These are phyloP conservation scores for Zymoseptoria brevis DNA, from an alignment of 2,329 filamentous ascomycete genomes.

Conservation along the genomic window DNA sequence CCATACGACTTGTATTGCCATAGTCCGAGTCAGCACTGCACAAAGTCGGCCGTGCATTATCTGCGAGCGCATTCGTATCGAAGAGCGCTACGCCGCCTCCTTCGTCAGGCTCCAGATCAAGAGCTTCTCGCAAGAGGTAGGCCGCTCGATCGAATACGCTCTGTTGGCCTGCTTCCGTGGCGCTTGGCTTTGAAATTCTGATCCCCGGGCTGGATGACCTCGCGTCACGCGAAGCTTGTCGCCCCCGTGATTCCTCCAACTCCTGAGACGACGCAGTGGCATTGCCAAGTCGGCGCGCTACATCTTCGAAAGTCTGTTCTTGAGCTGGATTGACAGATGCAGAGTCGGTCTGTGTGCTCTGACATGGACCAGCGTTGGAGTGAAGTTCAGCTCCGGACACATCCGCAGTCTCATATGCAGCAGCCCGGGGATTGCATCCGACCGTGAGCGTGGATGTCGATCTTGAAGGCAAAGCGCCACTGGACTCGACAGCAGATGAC, in stretches of 20 bases:
- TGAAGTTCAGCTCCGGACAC: too few species aligned
- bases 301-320: too few species aligned
- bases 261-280: background rate
- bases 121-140: constrained; percentile 39
- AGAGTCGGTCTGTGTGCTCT: too few species aligned
- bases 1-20: background rate
- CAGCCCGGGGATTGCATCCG: background rate
- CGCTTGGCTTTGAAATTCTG: constrained; percentile 13
- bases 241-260: background rate
- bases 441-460: background rate
- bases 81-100: constrained; percentile 36
- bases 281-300: background rate
- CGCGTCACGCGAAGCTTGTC: background rate
- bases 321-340: too few species aligned
- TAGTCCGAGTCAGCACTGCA: constrained; percentile 3
- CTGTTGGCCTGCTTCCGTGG: constrained; percentile 22
- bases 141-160: constrained; percentile 41
- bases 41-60: constrained; percentile 7
- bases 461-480: background rate
- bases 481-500: background rate
- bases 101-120: constrained; percentile 32
- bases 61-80: constrained; percentile 22
- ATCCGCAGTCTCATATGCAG: background rate
- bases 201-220: background rate
- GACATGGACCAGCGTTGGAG: too few species aligned